These are phyloP conservation scores for Chlorella sp. DNA, from an alignment of 139 green algal genomes.

Conservation along the genomic window DNA sequence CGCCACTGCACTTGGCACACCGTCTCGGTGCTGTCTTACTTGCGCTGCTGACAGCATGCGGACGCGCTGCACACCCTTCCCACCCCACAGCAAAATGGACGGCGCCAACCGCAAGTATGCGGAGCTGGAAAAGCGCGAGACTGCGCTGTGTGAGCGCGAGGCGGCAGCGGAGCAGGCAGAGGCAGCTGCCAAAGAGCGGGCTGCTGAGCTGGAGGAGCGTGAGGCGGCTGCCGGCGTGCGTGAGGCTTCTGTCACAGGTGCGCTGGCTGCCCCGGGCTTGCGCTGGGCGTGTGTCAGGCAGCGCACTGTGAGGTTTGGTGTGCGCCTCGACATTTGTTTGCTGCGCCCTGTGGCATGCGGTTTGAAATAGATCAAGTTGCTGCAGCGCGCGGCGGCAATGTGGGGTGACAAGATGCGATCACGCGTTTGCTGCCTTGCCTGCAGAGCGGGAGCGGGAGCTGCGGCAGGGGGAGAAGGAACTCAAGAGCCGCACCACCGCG, in stretches of 20 bases:
- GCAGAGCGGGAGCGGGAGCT: constrained; percentile 27
- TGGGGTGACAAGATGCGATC: too few relatives aligned
- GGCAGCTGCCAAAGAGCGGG: not conserved
- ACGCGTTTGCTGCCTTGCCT: not conserved
- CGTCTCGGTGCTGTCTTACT: too few relatives aligned
- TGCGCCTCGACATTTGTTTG: not conserved
- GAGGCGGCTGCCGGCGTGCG: constrained; percentile 10
- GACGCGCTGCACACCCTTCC: too few relatives aligned
- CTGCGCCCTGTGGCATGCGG: too few relatives aligned
- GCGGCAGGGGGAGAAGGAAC: not conserved
- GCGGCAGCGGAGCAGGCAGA: not conserved
- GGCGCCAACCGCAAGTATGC: constrained; percentile 31
- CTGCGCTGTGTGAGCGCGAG: constrained; percentile 11
- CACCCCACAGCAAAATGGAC: constrained; percentile 19
- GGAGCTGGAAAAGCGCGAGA: constrained; percentile 27
- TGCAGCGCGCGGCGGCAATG: too few relatives aligned
- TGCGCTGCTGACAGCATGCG: too few relatives aligned
- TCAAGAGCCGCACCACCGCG: not conserved
- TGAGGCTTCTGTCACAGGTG: constrained; percentile 18
- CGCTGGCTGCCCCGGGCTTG: not conserved
- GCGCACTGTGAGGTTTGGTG: not conserved
- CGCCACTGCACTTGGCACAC: too few relatives aligned
- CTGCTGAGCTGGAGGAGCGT: not conserved
- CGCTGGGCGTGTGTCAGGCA: not conserved
- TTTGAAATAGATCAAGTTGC: too few relatives aligned